Conservation (phyloP, 495 filamentous ascomycete genomes). For the Talaromyces nanjingensis region DNA sequence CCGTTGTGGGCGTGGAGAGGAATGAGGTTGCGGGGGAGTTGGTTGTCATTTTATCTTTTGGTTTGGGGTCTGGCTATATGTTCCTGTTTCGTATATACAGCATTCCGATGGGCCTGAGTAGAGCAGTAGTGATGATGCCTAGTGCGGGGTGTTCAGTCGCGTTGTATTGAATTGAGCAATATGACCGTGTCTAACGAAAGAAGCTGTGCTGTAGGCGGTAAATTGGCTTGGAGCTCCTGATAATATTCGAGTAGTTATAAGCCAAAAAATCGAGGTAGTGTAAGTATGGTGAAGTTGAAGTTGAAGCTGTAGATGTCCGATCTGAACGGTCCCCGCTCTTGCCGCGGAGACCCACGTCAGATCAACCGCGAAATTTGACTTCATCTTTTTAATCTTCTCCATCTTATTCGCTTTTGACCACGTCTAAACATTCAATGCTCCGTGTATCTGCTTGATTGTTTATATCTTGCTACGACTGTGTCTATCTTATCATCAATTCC, state of each 20-base stretch:
- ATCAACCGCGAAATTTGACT: neutral
- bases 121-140: neutral
- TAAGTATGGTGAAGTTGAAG: neutral
- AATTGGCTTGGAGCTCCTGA: neutral
- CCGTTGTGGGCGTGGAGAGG: conserved; percentile 8
- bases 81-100: neutral
- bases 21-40: conserved; percentile 1
- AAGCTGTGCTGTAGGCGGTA: neutral
- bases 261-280: neutral
- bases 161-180: neutral
- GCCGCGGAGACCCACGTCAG: conserved; percentile 3
- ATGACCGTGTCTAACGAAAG: neutral
- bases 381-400: neutral
- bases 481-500: neutral
- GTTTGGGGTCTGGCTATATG: neutral
- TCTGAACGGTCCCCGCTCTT: neutral
- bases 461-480: too few relatives aligned
- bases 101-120: neutral
- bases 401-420: neutral
- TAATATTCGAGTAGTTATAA: neutral
- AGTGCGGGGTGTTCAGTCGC: neutral
- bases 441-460: neutral
- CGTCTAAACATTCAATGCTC: neutral
- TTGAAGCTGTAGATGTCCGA: neutral
- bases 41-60: neutral